phyloP scores from a whole-genome alignment of 1,284 basidiomycete genomes.

The Boletellus sp. region DNA sequence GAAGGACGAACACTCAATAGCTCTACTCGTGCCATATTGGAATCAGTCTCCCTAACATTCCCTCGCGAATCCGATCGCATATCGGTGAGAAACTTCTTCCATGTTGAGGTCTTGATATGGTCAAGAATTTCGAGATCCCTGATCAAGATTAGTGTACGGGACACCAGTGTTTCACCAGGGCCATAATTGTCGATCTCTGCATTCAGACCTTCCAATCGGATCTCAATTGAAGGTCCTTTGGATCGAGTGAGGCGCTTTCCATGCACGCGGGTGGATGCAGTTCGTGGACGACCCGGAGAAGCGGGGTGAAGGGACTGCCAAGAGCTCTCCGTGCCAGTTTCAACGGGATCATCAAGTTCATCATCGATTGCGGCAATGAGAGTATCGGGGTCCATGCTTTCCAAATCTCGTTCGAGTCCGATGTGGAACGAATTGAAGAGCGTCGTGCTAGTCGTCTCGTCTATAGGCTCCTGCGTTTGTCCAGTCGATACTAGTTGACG shows the following conservation, averaged over 20 bases:
- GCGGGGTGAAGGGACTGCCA: slow-evolving; percentile 76
- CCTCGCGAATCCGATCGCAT: slow-evolving; percentile 80
- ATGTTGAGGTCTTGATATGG: slow-evolving; percentile 97
- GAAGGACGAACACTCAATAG: slow-evolving; percentile 72
- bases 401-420: slow-evolving; percentile 71
- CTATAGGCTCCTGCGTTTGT: slow-evolving; percentile 79
- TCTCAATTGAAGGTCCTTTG: slow-evolving; percentile 79
- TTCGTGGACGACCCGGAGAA: slow-evolving; percentile 36
- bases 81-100: slow-evolving; percentile 93
- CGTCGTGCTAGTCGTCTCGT: slow-evolving; percentile 75
- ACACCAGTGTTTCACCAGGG: slow-evolving; percentile 55
- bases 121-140: slow-evolving; percentile 87
- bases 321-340: slow-evolving; percentile 78
- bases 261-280: slow-evolving; percentile 44
- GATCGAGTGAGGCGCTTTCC: slow-evolving; percentile 73
- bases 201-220: slow-evolving; percentile 65
- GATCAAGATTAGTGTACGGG: slow-evolving; percentile 63
- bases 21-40: slow-evolving; percentile 91
- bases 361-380: slow-evolving; percentile 90
- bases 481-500: slow-evolving; percentile 91
- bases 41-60: slow-evolving; percentile 83
- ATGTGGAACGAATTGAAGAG: slow-evolving; percentile 94
- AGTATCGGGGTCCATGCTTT: slow-evolving; percentile 70
- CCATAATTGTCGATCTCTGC: slow-evolving; percentile 68
- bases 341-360: slow-evolving; percentile 74